Percentiles rank a stretch among this genome's conserved stretches.
These are phyloP conservation scores for Echeveria elegans DNA, from an alignment of 164 flowering plant genomes.

Conservation along the genomic window DNA sequence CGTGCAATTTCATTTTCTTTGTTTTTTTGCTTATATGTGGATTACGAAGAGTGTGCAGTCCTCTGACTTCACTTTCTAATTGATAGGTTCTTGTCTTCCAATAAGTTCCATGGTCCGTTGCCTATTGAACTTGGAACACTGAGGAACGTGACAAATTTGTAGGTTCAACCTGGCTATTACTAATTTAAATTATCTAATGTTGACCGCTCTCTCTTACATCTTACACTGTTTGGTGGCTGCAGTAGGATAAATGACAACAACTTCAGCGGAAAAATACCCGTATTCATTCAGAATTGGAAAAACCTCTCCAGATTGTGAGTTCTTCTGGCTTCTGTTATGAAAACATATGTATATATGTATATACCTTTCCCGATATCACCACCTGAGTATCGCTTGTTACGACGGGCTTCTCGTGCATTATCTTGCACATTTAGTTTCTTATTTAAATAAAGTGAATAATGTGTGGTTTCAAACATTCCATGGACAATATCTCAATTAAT, in stretches of 20 bases:
- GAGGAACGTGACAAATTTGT: constrained; percentile 37
- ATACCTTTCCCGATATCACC: no score
- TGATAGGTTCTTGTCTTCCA: constrained; percentile 34
- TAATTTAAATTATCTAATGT: not conserved
- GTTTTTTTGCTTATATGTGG: not conserved
- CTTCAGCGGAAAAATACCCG: constrained; percentile 47
- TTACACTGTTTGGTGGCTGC: constrained; percentile 13
- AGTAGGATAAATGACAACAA: constrained; percentile 59
- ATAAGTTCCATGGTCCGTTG: constrained; percentile 35
- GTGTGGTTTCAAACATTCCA: no score
- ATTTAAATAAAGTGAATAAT: no score
- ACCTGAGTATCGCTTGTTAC: no score
- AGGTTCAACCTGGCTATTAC: constrained; percentile 16
- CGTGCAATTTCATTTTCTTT: not conserved
- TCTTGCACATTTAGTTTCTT: no score
- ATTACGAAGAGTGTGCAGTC: not conserved
- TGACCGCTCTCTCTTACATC: not conserved
- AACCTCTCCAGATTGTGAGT: constrained; percentile 43
- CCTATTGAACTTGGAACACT: constrained; percentile 30
- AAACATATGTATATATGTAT: no score
- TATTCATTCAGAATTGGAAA: constrained; percentile 41
- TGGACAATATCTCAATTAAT: no score
- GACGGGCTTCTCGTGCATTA: no score
- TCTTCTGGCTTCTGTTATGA: no score
- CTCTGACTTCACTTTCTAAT: not conserved